phyloP scores from a whole-genome alignment of 805 yeast genomes.

The Schwanniomyces pseudopolymorphus region DNA sequence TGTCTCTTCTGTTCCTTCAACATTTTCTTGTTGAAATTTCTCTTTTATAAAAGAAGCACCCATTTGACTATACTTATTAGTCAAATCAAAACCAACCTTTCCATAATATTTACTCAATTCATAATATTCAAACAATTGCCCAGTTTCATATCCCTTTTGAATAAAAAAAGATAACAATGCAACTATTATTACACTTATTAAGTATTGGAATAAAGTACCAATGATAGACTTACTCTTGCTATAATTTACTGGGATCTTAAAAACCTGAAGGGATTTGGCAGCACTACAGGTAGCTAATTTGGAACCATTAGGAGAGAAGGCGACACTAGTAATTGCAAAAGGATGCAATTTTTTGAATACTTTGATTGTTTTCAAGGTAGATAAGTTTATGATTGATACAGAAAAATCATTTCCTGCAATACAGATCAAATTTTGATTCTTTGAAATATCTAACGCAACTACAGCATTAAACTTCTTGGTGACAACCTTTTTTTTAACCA shows the following conservation, averaged over 20 bases:
- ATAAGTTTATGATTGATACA: constrained; percentile 52
- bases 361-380: constrained; percentile 51
- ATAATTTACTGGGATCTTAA: constrained; percentile 55
- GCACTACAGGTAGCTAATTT: constrained; percentile 74
- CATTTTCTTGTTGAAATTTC: constrained; percentile 22
- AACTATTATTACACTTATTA: constrained; percentile 33
- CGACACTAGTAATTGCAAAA: constrained; percentile 74
- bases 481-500: constrained; percentile 42
- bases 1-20: constrained; percentile 20
- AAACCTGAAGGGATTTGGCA: constrained; percentile 66
- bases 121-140: constrained; percentile 27
- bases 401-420: constrained; percentile 69
- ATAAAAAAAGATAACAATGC: constrained; percentile 30
- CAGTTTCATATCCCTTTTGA: constrained; percentile 35
- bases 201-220: constrained; percentile 31
- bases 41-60: constrained; percentile 28
- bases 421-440: constrained; percentile 45
- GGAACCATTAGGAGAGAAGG: constrained; percentile 67
- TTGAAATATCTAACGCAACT: constrained; percentile 49
- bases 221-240: constrained; percentile 39
- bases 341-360: constrained; percentile 63
- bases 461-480: constrained; percentile 54
- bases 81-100: constrained; percentile 9
- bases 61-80: constrained; percentile 17
- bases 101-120: constrained; percentile 18